phyloP scores from a whole-genome alignment of 345 rosid species.

The Schrenkiella parvula region DNA sequence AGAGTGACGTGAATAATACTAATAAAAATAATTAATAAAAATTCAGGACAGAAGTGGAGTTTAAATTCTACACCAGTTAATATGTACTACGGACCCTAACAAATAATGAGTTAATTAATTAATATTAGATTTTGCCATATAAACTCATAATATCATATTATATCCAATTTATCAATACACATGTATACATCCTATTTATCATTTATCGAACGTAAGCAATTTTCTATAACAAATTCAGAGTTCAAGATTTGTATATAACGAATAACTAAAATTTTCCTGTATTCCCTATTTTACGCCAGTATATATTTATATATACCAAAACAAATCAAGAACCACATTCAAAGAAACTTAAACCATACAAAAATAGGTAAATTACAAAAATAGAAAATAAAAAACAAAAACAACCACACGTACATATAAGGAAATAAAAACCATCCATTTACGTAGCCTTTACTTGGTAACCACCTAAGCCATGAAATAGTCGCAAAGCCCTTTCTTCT shows the following conservation, averaged over 20 bases:
- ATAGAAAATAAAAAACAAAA: slow-evolving; percentile 12
- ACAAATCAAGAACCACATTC: slow-evolving; percentile 7
- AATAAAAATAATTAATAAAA: too few relatives aligned
- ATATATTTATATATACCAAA: not conserved
- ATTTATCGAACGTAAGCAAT: not conserved
- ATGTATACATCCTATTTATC: not conserved
- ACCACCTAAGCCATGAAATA: slow-evolving; percentile 31
- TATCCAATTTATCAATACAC: not conserved
- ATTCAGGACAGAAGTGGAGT: too few relatives aligned
- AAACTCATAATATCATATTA: too few relatives aligned
- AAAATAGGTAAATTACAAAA: slow-evolving; percentile 27
- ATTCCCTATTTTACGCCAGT: not conserved
- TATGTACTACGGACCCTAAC: too few relatives aligned
- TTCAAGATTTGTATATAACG: not conserved
- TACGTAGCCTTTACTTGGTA: slow-evolving; percentile 26
- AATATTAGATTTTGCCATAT: too few relatives aligned
- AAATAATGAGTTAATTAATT: too few relatives aligned
- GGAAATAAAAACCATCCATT: slow-evolving; percentile 16
- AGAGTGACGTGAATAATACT: too few relatives aligned
- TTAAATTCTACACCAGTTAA: too few relatives aligned
- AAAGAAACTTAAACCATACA: slow-evolving; percentile 19
- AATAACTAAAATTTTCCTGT: not conserved
- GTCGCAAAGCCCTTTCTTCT: slow-evolving; percentile 7
- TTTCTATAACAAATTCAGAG: not conserved
- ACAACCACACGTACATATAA: slow-evolving; percentile 31